Conservation (phyloP, 148 eudicot genomes). For the Camellia granthamiana region DNA sequence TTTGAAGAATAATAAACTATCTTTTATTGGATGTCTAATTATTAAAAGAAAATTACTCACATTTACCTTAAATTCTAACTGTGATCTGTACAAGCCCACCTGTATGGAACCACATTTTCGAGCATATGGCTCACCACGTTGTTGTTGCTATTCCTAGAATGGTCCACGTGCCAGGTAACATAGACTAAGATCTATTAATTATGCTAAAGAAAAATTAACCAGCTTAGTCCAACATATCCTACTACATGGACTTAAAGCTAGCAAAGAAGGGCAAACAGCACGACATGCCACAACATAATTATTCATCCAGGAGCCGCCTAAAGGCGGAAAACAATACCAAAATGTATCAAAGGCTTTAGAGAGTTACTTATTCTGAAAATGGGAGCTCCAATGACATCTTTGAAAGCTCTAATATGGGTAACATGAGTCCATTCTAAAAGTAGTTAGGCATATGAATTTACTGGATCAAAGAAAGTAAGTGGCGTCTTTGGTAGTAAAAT, state of each 20-base stretch:
- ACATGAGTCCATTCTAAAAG: not conserved
- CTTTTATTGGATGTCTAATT: too few species aligned
- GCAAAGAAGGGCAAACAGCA: not conserved
- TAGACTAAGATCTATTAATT: not conserved
- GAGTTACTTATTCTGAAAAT: not conserved
- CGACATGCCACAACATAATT: not conserved
- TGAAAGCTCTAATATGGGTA: constrained; percentile 7
- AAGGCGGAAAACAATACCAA: not conserved
- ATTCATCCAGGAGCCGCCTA: not conserved
- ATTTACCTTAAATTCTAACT: too few species aligned
- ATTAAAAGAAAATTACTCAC: too few species aligned
- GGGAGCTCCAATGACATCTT: not conserved
- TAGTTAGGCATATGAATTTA: not conserved
- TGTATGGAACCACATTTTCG: too few species aligned
- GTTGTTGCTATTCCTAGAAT: too few species aligned
- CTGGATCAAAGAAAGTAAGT: constrained; percentile 8
- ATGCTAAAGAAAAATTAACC: not conserved
- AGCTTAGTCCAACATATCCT: not conserved
- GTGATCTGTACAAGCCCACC: too few species aligned
- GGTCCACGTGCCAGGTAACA: not conserved
- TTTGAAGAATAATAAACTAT: too few species aligned
- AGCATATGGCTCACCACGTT: too few species aligned
- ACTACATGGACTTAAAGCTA: not conserved
- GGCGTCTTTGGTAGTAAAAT: not conserved
- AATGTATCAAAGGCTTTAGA: not conserved